A percentile compares a stretch with the other conserved stretches of the same genome.
These are phyloP conservation scores for Suillus placidus DNA, from an alignment of 768 basidiomycete species.

Conservation along the genomic window DNA sequence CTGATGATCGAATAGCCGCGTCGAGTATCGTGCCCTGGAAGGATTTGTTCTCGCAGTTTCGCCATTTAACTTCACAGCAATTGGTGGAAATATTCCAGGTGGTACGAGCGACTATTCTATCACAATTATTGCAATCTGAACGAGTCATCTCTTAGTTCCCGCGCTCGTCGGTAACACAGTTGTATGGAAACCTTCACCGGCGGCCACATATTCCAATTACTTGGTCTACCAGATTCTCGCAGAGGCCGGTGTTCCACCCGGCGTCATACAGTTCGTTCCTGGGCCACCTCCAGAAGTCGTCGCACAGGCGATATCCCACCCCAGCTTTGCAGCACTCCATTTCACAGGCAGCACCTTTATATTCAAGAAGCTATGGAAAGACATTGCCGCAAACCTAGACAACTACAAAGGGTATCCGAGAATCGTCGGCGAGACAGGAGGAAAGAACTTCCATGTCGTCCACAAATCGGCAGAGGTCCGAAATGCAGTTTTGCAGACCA, in stretches of 20 bases:
- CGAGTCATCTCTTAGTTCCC: slow-evolving; percentile 53
- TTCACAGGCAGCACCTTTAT: slow-evolving; percentile 96
- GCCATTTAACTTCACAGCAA: slow-evolving; percentile 98
- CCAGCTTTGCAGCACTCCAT: slow-evolving; percentile 84
- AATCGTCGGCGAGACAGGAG: slow-evolving; percentile 97
- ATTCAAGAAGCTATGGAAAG: slow-evolving; percentile 96
- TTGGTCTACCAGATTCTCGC: slow-evolving; percentile 86
- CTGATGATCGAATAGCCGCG: slow-evolving; percentile 59
- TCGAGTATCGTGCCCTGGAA: slow-evolving; percentile 96
- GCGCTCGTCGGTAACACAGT: slow-evolving; percentile 94
- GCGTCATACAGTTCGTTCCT: slow-evolving; percentile 97
- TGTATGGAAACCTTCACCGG: slow-evolving; percentile 97
- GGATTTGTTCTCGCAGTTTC: slow-evolving; percentile 98
- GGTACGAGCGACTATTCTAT: slow-evolving; percentile 35
- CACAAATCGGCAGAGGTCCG: slow-evolving; percentile 84
- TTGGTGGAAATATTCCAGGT: slow-evolving; percentile 92
- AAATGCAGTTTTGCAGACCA: slow-evolving; percentile 88
- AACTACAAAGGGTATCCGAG: slow-evolving; percentile 88
- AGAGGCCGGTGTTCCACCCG: slow-evolving; percentile 92
- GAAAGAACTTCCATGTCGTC: slow-evolving; percentile 97
- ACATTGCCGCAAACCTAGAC: slow-evolving; percentile 88
- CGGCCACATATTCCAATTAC: slow-evolving; percentile 95
- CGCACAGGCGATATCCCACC: slow-evolving; percentile 77
- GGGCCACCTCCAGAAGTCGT: slow-evolving; percentile 87
- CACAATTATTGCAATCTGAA: neutral